Evolutionary conservation across 1,139 yeast species (phyloP).

Genomic region (Petasospora rhodanensis): DNA sequence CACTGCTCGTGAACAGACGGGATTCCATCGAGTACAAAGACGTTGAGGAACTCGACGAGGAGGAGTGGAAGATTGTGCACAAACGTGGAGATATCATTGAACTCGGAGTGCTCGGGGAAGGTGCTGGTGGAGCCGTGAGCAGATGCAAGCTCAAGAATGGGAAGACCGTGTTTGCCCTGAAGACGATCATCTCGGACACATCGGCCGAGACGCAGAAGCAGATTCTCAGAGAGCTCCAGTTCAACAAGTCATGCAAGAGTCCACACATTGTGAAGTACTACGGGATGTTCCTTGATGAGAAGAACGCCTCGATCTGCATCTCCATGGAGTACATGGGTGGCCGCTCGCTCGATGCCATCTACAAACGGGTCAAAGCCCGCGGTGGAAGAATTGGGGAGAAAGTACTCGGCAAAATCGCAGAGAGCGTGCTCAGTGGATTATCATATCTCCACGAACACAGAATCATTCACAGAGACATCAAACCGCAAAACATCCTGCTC

Average conservation of each 20-base stretch:
- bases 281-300: slow-evolving; percentile 82
- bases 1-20: slow-evolving; percentile 8
- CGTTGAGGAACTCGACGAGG: slow-evolving; percentile 61
- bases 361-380: slow-evolving; percentile 55
- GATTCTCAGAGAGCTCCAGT: slow-evolving; percentile 82
- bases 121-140: slow-evolving; percentile 88
- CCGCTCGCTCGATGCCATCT: slow-evolving; percentile 83
- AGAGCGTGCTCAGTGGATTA: slow-evolving; percentile 75
- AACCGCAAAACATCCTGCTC: slow-evolving; percentile 84
- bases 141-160: slow-evolving; percentile 60
- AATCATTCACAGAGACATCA: slow-evolving; percentile 89
- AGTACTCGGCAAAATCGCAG: slow-evolving; percentile 86
- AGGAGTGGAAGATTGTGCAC: slow-evolving; percentile 71
- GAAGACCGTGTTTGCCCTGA: slow-evolving; percentile 72
- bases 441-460: slow-evolving; percentile 83
- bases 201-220: slow-evolving; percentile 78
- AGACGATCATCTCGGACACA: slow-evolving; percentile 66
- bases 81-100: slow-evolving; percentile 55
- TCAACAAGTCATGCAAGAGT: slow-evolving; percentile 75
- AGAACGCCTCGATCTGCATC: slow-evolving; percentile 72
- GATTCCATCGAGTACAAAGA: slow-evolving; percentile 32
- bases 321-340: slow-evolving; percentile 99
- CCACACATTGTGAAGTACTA: slow-evolving; percentile 86
- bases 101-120: slow-evolving; percentile 79
- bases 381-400: slow-evolving; percentile 90